Evolutionary conservation across 1,139 yeast genomes (phyloP), one percentile per base, ranked within the genome.

Genomic region (Candida albicans): DNA sequence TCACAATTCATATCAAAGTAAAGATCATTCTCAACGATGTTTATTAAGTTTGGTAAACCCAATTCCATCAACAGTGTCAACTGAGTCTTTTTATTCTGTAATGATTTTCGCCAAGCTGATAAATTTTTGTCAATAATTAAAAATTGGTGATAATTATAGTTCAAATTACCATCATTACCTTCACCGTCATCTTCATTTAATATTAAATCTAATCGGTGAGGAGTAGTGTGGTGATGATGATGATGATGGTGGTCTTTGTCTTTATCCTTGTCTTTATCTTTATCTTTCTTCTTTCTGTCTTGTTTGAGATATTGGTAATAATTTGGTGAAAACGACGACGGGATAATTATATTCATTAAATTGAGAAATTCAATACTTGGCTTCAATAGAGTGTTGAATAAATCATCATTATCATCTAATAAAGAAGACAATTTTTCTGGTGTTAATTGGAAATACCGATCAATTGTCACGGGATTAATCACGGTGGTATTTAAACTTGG

Each of bases 91-190:
- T 67, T 71, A 0, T 52, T 52, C 45, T 66, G 67, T 44, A 74
- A 60, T 0, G 75, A 62, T 30, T 64, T 60, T 50, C 78, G 65
- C 79, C 79, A 74, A 41, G 63, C 65, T 4, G 69, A 56, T 40
- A 74, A 59, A 50, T 74, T 73, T 44, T 65, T 68, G 52, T 74
- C 79, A 40, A 74, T 74, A 4, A 69, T 65, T 28, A 68, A 59
- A 48, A 74, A 74, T 47, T 74, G 79, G 43, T 65, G 67, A 45
- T 68, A 73, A 50, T 74, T 73, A 52, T 73, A 73, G 49, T 74
- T 74, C 52, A 74, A 65, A 48, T 74, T 73, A 12, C 79, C 79
- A 53, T 74, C 79, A 49, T 73, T 73, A 11, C 78, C 78, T 54
- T 74, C 79, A 25, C 78, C 78, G 52, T 72, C 79, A 48, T 72